Evolutionary conservation across 2,329 filamentous ascomycete species (phyloP).

Genomic region (Fusarium acutatum): DNA sequence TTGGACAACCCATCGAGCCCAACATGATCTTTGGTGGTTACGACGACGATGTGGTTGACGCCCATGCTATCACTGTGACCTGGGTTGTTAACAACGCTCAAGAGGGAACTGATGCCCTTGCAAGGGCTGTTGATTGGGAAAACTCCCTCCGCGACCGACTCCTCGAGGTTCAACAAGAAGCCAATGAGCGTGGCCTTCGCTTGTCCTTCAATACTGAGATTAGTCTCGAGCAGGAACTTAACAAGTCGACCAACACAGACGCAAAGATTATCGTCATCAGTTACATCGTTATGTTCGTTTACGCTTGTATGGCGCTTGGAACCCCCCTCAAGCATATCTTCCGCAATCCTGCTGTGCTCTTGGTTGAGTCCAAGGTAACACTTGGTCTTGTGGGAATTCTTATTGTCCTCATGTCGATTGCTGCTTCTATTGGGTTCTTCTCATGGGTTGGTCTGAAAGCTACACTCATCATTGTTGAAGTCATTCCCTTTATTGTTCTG

Average conservation of each 20-base stretch:
- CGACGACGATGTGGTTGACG: slow-evolving; percentile 72
- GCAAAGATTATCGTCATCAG: slow-evolving; percentile 96
- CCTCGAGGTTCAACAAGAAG: slow-evolving; percentile 82
- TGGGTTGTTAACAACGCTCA: slow-evolving; percentile 93
- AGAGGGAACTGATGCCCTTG: slow-evolving; percentile 75
- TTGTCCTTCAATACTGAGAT: slow-evolving; percentile 96
- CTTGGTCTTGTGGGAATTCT: slow-evolving; percentile 93
- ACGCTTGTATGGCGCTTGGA: slow-evolving; percentile 90
- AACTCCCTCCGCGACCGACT: slow-evolving; percentile 77
- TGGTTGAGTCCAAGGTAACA: slow-evolving; percentile 97
- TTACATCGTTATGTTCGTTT: slow-evolving; percentile 99
- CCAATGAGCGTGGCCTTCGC: slow-evolving; percentile 77
- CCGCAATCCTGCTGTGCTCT: slow-evolving; percentile 80
- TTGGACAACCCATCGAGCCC: slow-evolving; percentile 87
- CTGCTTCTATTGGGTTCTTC: slow-evolving; percentile 92
- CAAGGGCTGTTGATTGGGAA: slow-evolving; percentile 89
- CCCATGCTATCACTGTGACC: slow-evolving; percentile 84
- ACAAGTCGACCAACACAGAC: slow-evolving; percentile 98
- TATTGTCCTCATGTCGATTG: slow-evolving; percentile 97
- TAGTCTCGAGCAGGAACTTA: slow-evolving; percentile 93
- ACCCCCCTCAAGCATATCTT: slow-evolving; percentile 83
- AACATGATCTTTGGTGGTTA: slow-evolving; percentile 88
- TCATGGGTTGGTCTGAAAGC: slow-evolving; percentile 92
- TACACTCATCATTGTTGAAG: slow-evolving; percentile 96
- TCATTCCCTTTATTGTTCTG: slow-evolving; percentile 96